Evolutionary conservation across 495 filamentous ascomycete genomes (phyloP).

Genomic region (Lasiosphaeria ovina): DNA sequence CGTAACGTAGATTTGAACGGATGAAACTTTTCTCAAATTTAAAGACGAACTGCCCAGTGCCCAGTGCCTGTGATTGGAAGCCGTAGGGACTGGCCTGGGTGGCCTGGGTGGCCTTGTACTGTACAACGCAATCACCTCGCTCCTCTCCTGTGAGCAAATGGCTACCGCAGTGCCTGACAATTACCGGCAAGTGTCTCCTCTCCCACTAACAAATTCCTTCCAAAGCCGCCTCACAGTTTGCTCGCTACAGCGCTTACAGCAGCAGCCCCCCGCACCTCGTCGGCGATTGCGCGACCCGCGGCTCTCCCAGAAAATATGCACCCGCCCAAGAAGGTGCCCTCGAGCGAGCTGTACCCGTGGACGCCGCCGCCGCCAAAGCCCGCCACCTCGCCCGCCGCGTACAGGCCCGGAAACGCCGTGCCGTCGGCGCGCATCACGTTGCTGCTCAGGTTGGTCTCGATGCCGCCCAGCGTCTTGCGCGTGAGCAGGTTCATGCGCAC

Average conservation of each 20-base stretch:
- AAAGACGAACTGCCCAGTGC: too few relatives aligned
- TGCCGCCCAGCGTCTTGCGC: conserved; percentile 51
- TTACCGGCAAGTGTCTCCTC: too few relatives aligned
- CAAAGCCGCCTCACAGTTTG: conserved; percentile 1
- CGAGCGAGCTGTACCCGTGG: conserved; percentile 50
- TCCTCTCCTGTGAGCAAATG: too few relatives aligned
- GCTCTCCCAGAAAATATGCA: conserved; percentile 53
- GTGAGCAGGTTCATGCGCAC: conserved; percentile 52
- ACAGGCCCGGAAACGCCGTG: conserved; percentile 44
- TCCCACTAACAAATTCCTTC: too few relatives aligned
- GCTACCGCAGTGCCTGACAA: too few relatives aligned
- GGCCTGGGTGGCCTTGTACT: too few relatives aligned
- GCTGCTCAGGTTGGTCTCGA: conserved; percentile 52
- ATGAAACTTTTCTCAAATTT: too few relatives aligned
- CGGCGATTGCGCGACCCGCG: conserved; percentile 43
- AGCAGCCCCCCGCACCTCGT: conserved; percentile 35
- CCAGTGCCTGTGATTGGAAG: too few relatives aligned
- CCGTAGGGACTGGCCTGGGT: too few relatives aligned
- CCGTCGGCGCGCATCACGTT: conserved; percentile 46
- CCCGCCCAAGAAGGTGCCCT: conserved; percentile 49
- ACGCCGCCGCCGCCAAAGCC: conserved; percentile 55
- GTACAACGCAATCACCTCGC: too few relatives aligned
- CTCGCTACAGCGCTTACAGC: background rate
- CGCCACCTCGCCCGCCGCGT: conserved; percentile 53
- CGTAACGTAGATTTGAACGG: too few relatives aligned